Conservation (phyloP, 805 yeast genomes). For the Naumovozyma dairenensis region DNA sequence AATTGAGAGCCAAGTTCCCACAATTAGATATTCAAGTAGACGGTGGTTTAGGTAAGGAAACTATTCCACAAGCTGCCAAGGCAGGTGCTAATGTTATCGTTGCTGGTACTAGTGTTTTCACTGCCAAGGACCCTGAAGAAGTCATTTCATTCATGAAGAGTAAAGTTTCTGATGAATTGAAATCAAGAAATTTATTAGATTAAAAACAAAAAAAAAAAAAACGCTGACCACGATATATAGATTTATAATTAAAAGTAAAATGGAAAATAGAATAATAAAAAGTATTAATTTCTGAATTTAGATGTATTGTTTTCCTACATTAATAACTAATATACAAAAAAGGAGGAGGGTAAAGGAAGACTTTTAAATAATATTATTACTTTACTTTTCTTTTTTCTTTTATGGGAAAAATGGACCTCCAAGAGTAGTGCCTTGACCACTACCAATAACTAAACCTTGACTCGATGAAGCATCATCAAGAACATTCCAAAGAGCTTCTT, state of each 20-base stretch:
- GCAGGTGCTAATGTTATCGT: constrained; percentile 98
- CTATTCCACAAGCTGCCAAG: constrained; percentile 78
- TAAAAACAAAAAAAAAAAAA: too few species aligned
- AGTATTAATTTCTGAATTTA: too few species aligned
- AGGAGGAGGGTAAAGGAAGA: too few species aligned
- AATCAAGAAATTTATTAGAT: constrained; percentile 36
- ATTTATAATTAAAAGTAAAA: too few species aligned
- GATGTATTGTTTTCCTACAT: too few species aligned
- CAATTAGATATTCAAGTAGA: constrained; percentile 86
- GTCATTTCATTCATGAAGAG: constrained; percentile 61
- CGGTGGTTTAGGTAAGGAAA: constrained; percentile 86
- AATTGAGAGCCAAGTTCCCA: constrained; percentile 64
- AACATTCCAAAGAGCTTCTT: constrained; percentile 64
- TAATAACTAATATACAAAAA: background rate
- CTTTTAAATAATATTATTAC: background rate
- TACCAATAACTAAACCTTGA: constrained; percentile 35
- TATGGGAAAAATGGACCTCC: constrained; percentile 59
- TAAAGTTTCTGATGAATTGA: constrained; percentile 45
- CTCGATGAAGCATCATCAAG: constrained; percentile 44
- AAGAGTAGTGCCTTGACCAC: constrained; percentile 74
- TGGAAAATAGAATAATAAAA: too few species aligned
- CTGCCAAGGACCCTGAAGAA: constrained; percentile 67
- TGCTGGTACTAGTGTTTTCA: constrained; percentile 92
- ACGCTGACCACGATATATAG: too few species aligned
- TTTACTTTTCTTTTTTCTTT: background rate